A percentile compares a stretch with the other conserved stretches of the same genome.
Evolutionary conservation across 208 protist genomes (phyloP).

Genomic region (Novymonas esmeraldas): DNA sequence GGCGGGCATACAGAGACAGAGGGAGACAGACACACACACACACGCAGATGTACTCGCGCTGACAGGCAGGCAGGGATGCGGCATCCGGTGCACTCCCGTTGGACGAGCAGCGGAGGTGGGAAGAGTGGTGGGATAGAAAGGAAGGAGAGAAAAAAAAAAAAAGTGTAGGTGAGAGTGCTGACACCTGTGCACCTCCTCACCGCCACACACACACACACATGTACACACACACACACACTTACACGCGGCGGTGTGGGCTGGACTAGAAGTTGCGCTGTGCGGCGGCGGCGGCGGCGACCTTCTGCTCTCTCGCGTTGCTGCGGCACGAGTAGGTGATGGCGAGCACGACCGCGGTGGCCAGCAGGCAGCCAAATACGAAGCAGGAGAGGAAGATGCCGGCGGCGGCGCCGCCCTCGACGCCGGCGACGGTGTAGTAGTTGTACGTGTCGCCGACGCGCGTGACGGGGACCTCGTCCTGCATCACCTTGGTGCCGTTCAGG

Average conservation of each 20-base stretch:
- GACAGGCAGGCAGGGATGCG: too few relatives aligned
- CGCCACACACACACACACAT: neutral
- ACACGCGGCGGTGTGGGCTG: neutral
- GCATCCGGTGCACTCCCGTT: too few relatives aligned
- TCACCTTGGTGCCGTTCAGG: constrained; percentile 14
- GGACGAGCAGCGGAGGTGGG: too few relatives aligned
- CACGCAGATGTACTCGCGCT: too few relatives aligned
- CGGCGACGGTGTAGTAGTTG: constrained; percentile 32
- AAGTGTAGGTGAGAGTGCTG: too few relatives aligned
- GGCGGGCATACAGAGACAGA: neutral
- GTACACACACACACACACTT: neutral
- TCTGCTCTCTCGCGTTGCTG: neutral
- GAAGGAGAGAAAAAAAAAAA: too few relatives aligned
- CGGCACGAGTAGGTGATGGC: neutral
- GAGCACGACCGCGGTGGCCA: constrained; percentile 11
- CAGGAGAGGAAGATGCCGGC: constrained; percentile 22
- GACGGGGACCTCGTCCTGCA: constrained; percentile 13
- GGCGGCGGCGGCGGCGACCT: neutral
- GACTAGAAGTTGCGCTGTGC: neutral
- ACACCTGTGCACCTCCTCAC: neutral
- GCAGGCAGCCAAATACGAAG: constrained; percentile 18
- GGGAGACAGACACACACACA: neutral
- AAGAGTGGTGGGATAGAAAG: too few relatives aligned
- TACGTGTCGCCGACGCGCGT: constrained; percentile 21
- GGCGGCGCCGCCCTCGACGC: constrained; percentile 13